Base-by-base conservation (phyloP, 2,329 filamentous ascomycete genomes). In the Colletotrichum orbiculare region DNA sequence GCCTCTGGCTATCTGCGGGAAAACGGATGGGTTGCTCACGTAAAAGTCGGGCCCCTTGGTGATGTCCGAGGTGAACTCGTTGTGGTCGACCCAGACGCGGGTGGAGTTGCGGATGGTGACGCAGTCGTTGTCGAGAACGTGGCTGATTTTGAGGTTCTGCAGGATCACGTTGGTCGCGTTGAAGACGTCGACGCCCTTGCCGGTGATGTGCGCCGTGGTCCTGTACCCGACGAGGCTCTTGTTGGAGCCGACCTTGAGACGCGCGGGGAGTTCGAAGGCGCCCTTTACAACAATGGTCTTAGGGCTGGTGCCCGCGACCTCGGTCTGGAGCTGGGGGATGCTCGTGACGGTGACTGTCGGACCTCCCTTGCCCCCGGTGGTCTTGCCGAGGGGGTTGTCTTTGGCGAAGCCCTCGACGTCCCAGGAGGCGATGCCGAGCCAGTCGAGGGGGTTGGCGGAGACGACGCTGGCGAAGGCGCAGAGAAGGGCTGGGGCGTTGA, bases 31-130 rank as follows among this genome's bases (percentile, higher is more conserved):
- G 17, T 17, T 17, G 47, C 69, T 63, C 45, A 76, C 75, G 49
- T 77, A 81, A 43, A 71, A 69, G 46, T 81, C 79, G 1, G 79
- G 78, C 0, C 79, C 79, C 5, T 74, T 64, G 45, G 71, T 68
- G 9, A 82, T 73, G 46, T 82, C 79, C 1, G 75, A 79, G n/a
- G 73, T 69, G 66, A 83, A 82, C 68, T 83, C 81, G 50, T 81
- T 81, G 68, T 83, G 81, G 54, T 83, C 81, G 33, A 83, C 71
- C 81, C 81, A 83, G 1, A 83, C 77, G 3, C 80, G 72, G 2
- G 79, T 83, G 34, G 77, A 75, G 72, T 81, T 79, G n/a, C 77
- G 75, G 41, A 82, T 76, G 5, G 77, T 79, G 60, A 83, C 79
- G 64, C 75, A 74, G 60, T 83, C 81, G 13, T 77, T 76, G 52